These are phyloP conservation scores for Dryadomyces quercus-mongolicae DNA, from an alignment of 2,329 filamentous ascomycete genomes.

Conservation along the genomic window DNA sequence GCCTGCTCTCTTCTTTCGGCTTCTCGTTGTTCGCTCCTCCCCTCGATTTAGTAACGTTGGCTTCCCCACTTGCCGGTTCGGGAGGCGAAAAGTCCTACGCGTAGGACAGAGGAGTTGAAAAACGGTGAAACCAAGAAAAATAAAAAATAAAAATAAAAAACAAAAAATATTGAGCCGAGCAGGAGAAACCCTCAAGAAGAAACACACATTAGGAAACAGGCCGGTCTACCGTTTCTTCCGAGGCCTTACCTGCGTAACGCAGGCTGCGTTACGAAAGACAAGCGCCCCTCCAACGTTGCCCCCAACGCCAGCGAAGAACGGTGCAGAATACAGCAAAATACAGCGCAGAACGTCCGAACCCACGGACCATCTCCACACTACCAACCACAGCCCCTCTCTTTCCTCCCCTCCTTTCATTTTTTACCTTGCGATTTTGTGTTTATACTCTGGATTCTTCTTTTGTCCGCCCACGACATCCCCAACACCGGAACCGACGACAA, in stretches of 20 bases:
- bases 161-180: background rate
- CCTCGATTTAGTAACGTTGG: background rate
- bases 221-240: no score
- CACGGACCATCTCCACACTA: conserved; percentile 8
- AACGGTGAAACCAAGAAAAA: background rate
- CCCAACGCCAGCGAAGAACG: background rate
- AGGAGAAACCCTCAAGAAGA: background rate
- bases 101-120: background rate
- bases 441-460: background rate
- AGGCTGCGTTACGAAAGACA: no score
- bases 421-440: conserved; percentile 1
- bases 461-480: background rate
- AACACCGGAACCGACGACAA: background rate
- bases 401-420: conserved; percentile 4
- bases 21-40: background rate
- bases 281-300: background rate
- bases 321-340: background rate
- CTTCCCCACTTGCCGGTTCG: conserved; percentile 1
- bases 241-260: no score
- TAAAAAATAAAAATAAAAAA: background rate
- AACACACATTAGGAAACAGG: background rate
- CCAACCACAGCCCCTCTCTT: conserved; percentile 1
- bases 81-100: conserved; percentile 1
- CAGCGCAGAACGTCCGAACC: conserved; percentile 1
- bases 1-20: background rate